Evolutionary conservation across 2,329 filamentous ascomycete genomes (phyloP), one percentile per base, ranked within the genome.

Genomic region (Elsinoe fawcettii): DNA sequence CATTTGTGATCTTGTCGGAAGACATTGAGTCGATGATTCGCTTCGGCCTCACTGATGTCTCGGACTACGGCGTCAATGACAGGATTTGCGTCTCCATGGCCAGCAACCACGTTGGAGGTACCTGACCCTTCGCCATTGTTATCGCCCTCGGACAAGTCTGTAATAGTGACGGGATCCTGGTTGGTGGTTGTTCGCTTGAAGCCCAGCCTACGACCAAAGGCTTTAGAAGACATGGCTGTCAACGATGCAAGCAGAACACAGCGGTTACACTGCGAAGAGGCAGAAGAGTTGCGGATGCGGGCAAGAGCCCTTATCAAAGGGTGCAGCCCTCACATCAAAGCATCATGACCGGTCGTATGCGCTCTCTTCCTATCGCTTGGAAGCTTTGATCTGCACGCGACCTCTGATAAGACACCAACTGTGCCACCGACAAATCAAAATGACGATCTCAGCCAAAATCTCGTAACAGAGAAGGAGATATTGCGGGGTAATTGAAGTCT

Each of bases 1-100:
- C 83, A 79, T 62, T 80, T 77, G 68, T 86, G 83, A 60, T 80
- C 75, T 64, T 78, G 77, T 65, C 83, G 80, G 65, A 85, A 79
- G 57, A 80, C 74, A 65, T 76, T 77, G 57, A 85, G 74, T 4
- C 56, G 51, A 4, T 58, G 62, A 20, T 64, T 63, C n/a, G 64
- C 64, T 54, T 65, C 64, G 2, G 63, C 61, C 44, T 65, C 63
- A 2, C 63, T 60, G 53, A 65, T 58, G 37, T 60, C 59, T 12
- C 53, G 51, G 22, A 62, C 57, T 8, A 58, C 58, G 16, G 59
- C 58, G 5, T 53, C n/a, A 16, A 62, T 55, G 37, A 60, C 53
- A 20, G 46, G 37, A 20, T 61, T 60, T 18, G 57, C 58, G 20
- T 61, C 49, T 32, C 61, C 61, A 30, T 58, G 59, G 9, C 60